Conservation (phyloP, 75 land plant genomes). For the Selaginella tamariscina region DNA sequence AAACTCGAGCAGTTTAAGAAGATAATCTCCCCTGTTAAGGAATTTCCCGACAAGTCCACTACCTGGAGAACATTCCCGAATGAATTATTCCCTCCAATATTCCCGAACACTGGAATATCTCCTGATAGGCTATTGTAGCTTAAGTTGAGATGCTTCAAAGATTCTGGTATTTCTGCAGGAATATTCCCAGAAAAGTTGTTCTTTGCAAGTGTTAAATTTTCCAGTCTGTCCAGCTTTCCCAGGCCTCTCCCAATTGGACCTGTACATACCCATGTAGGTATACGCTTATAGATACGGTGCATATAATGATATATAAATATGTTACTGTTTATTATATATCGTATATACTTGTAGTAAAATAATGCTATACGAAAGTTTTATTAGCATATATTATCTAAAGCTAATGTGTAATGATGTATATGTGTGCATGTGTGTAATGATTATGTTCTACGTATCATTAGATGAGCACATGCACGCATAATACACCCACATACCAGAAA, state of each 20-base stretch:
- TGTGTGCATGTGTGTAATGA: too few species aligned
- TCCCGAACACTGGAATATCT: constrained; percentile 31
- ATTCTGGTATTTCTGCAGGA: constrained; percentile 34
- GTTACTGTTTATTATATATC: not conserved
- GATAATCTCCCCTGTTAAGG: constrained; percentile 44
- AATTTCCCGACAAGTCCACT: constrained; percentile 35
- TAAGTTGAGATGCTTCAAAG: constrained; percentile 40
- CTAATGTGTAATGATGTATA: too few species aligned
- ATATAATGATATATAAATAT: constrained; percentile 13
- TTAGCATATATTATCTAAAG: too few species aligned
- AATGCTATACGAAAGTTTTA: not conserved
- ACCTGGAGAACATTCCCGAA: not conserved
- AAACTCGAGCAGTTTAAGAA: constrained; percentile 39
- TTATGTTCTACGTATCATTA: constrained; percentile 39
- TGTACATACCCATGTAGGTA: constrained; percentile 4
- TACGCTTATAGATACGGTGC: constrained; percentile 39
- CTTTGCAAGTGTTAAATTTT: constrained; percentile 19
- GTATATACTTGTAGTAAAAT: not conserved
- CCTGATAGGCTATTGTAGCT: constrained; percentile 53
- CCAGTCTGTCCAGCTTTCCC: constrained; percentile 29
- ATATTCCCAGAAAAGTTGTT: constrained; percentile 39
- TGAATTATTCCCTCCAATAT: not conserved
- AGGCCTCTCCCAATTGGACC: constrained; percentile 38
- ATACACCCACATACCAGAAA: not conserved
- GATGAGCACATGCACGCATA: constrained; percentile 35